A percentile compares a stretch with the other conserved stretches of the same genome.
Conservation (phyloP, 2,329 filamentous ascomycete species). For the Magnaporthiopsis incrustans region DNA sequence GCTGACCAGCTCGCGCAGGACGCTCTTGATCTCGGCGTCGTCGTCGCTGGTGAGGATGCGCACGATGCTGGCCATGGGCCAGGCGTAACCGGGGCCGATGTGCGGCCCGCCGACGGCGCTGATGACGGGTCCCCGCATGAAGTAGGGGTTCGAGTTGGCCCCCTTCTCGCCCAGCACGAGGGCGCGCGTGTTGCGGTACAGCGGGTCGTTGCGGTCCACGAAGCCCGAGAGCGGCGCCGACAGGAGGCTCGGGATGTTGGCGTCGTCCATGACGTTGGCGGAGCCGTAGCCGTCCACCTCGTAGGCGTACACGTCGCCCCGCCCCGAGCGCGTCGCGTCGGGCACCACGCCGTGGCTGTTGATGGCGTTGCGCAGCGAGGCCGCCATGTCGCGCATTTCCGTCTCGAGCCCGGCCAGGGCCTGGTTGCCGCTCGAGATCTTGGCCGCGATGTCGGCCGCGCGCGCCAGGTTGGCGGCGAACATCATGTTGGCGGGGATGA, state of each 20-base stretch:
- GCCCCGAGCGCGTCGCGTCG: slow-evolving; percentile 22
- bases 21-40: slow-evolving; percentile 63
- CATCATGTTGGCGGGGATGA: slow-evolving; percentile 89
- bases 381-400: slow-evolving; percentile 50
- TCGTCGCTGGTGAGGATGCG: slow-evolving; percentile 70
- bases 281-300: slow-evolving; percentile 65
- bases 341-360: slow-evolving; percentile 40
- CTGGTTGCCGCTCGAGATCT: slow-evolving; percentile 23
- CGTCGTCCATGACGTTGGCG: slow-evolving; percentile 55
- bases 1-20: slow-evolving; percentile 56
- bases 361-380: slow-evolving; percentile 31
- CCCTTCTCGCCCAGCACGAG: slow-evolving; percentile 48
- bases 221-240: slow-evolving; percentile 55
- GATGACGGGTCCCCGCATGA: slow-evolving; percentile 43
- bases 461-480: slow-evolving; percentile 55
- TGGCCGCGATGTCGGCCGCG: slow-evolving; percentile 36
- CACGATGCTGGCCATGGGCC: slow-evolving; percentile 81
- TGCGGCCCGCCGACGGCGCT: slow-evolving; percentile 46
- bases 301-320: slow-evolving; percentile 58
- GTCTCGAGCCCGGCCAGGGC: slow-evolving; percentile 38
- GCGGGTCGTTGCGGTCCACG: slow-evolving; percentile 44
- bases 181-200: slow-evolving; percentile 66
- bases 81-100: slow-evolving; percentile 59
- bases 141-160: slow-evolving; percentile 63
- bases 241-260: slow-evolving; percentile 57